Evolutionary conservation across 768 basidiomycete species (phyloP).

Genomic region (Phallus indusiatus): DNA sequence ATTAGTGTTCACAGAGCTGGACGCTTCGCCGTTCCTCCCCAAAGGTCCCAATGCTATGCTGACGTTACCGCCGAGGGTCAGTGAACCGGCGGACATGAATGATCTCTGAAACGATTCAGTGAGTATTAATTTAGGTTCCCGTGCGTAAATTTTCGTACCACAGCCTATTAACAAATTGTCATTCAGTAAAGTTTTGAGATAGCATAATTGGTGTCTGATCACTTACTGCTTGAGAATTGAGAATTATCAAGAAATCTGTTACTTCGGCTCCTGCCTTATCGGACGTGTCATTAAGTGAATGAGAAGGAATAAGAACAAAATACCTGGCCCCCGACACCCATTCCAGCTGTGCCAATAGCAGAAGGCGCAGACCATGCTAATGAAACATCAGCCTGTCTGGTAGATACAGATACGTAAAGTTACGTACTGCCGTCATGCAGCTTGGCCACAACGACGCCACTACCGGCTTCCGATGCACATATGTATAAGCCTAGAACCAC

Average conservation of each 20-base stretch:
- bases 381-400: background rate
- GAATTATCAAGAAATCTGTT: slow-evolving; percentile 84
- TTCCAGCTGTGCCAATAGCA: slow-evolving; percentile 87
- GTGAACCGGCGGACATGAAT: slow-evolving; percentile 90
- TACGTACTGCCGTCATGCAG: slow-evolving; percentile 71
- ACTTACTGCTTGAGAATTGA: slow-evolving; percentile 72
- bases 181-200: slow-evolving; percentile 6
- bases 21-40: slow-evolving; percentile 91
- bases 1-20: slow-evolving; percentile 69
- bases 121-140: slow-evolving; percentile 12
- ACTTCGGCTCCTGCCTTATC: slow-evolving; percentile 65
- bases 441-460: slow-evolving; percentile 82
- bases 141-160: background rate
- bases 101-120: slow-evolving; percentile 40
- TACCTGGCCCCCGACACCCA: slow-evolving; percentile 68
- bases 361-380: slow-evolving; percentile 89
- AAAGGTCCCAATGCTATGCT: slow-evolving; percentile 86
- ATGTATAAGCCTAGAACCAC: slow-evolving; percentile 10
- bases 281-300: slow-evolving; percentile 17
- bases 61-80: slow-evolving; percentile 86
- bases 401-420: background rate
- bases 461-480: slow-evolving; percentile 47
- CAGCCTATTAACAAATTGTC: background rate
- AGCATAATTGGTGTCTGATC: background rate
- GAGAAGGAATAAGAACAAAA: slow-evolving; percentile 8